phyloP scores from a whole-genome alignment of 441 rosid genomes.

The Mallotus repandus region DNA sequence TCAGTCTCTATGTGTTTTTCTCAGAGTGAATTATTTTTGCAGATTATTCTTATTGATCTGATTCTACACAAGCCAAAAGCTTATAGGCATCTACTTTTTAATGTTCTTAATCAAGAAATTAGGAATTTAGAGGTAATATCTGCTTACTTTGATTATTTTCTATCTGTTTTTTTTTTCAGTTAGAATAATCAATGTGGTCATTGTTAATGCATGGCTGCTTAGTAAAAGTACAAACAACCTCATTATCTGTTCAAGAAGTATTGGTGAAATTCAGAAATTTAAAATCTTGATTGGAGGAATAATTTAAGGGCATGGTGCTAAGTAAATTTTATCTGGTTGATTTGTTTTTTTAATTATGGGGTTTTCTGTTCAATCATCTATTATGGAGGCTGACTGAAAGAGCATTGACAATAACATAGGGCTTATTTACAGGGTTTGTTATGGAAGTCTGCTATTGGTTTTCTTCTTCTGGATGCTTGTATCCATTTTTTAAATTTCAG shows the following conservation, averaged over 20 bases:
- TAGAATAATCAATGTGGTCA: background rate
- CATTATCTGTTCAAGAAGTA: background rate
- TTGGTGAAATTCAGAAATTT: background rate
- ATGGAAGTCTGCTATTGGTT: slow-evolving; percentile 58
- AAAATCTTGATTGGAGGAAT: background rate
- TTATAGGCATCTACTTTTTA: slow-evolving; percentile 70
- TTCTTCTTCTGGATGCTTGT: slow-evolving; percentile 77
- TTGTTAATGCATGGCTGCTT: background rate
- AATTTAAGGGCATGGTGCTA: background rate
- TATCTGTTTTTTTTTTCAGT: background rate
- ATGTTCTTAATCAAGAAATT: slow-evolving; percentile 51
- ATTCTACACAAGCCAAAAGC: slow-evolving; percentile 77
- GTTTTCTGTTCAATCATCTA: background rate
- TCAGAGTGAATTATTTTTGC: background rate
- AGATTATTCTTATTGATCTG: slow-evolving; percentile 84
- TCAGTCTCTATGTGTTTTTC: background rate
- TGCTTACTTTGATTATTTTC: slow-evolving; percentile 2
- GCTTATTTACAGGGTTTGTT: slow-evolving; percentile 52
- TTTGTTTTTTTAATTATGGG: background rate
- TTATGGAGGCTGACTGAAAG: background rate
- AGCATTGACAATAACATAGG: slow-evolving; percentile 9
- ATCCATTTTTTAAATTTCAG: slow-evolving; percentile 40
- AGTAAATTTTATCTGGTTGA: background rate
- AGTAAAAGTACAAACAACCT: no score
- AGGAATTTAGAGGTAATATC: slow-evolving; percentile 47